Evolutionary conservation across 306 rosid species (phyloP).

Genomic region (Vigna reflexopilosa): DNA sequence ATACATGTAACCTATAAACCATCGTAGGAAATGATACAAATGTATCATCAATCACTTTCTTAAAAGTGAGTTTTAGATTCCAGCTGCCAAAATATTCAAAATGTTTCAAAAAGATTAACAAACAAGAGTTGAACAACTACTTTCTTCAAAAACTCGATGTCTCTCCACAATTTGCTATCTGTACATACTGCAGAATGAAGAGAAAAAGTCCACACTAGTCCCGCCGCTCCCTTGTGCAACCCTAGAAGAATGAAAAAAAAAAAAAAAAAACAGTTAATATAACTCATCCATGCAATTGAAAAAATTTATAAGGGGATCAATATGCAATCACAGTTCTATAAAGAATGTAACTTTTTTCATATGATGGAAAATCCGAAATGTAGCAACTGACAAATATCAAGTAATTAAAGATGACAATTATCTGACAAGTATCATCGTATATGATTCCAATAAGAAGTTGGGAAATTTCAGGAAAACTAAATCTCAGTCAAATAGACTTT

Average conservation of each 20-base stretch:
- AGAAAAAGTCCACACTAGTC: slow-evolving; percentile 22
- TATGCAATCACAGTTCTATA: background rate
- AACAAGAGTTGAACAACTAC: background rate
- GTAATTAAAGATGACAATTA: background rate
- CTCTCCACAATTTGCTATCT: background rate
- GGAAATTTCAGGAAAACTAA: slow-evolving; percentile 5
- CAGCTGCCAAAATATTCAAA: slow-evolving; percentile 8
- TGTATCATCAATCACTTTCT: background rate
- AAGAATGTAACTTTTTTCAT: background rate
- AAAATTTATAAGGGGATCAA: background rate
- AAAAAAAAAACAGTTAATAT: background rate
- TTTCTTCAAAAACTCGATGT: background rate
- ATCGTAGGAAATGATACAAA: background rate
- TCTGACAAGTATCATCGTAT: slow-evolving; percentile 14
- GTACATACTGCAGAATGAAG: slow-evolving; percentile 3
- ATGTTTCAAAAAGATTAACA: slow-evolving; percentile 1
- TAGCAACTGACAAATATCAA: background rate
- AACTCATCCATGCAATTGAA: background rate
- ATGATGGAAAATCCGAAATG: slow-evolving; percentile 23
- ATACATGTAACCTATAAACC: no score
- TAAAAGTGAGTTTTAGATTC: background rate
- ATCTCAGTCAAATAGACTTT: slow-evolving; percentile 4
- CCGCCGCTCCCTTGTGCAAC: background rate
- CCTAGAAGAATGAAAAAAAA: background rate
- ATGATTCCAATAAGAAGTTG: background rate